Base-by-base conservation (phyloP, 2,329 filamentous ascomycete species). In the Sarocladiaceae sp. region DNA sequence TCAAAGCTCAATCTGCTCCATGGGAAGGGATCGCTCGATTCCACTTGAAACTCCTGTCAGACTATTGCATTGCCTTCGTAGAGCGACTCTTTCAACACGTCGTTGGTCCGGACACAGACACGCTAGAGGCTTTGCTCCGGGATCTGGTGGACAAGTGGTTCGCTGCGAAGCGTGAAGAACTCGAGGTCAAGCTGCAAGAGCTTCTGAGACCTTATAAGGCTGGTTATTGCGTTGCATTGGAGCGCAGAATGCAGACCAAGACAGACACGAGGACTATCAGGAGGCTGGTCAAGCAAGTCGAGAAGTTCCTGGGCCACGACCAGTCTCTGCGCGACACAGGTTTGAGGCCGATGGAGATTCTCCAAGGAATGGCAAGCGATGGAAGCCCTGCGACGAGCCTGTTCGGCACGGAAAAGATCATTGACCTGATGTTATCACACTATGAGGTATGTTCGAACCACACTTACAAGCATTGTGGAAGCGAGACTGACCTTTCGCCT, bases 401-500 rank as follows among this genome's bases (percentile, higher is more conserved):
- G 10, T 68, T 67, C 41, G 64, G 60, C 1, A 64, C 60, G 0
- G 58, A 64, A 0, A 62, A 62, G 1, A 56, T 69, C 1, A 62
- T 74, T 34, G 64, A 74, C 35, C 67, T 67, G 49, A 67, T 70
- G 56, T 48, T 64, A 40, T 58, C 60, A 0, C 70, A 72, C 46
- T 73, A 72, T 46, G 57, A 67, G 48, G 68, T 72, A 50, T 37
- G 44, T 29, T 1, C 4, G 10, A n/a, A n/a, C n/a, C 6, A 4
- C 33, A 20, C 4, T 18, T 9, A 4, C 31, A 33, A 6, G 31
- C 11, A 6, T 16, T 9, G 6, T 24, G 2, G n/a, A 29, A 31
- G 10, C 5, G 21, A 6, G 4, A 16, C 20, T 35, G 11, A 34
- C n/a, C 12, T 6, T 21, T 33, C 15, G n/a, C 11, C 6, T 4